Conservation (phyloP, 768 basidiomycete species). For the Suillus luteus region DNA sequence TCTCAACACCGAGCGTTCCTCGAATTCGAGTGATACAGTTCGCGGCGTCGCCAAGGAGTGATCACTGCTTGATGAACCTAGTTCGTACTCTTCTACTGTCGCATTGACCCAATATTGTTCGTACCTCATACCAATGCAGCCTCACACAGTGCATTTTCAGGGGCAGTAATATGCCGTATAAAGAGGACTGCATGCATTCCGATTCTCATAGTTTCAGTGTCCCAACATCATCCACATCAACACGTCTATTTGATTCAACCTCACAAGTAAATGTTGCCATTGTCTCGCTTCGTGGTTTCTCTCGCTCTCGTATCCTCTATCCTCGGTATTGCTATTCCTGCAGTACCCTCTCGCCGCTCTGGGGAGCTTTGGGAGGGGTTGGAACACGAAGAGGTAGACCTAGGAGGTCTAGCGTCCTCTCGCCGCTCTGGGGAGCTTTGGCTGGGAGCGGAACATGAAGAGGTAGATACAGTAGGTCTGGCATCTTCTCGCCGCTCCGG, state of each 20-base stretch:
- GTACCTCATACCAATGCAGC: background rate
- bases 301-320: constrained; percentile 1
- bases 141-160: background rate
- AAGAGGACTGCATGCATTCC: background rate
- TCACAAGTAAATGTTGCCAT: background rate
- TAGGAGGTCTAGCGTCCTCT: background rate
- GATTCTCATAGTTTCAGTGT: background rate
- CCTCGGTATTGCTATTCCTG: background rate
- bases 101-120: background rate
- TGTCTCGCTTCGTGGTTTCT: background rate
- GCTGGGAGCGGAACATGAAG: background rate
- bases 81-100: too few relatives aligned
- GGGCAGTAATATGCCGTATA: background rate
- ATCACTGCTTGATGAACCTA: background rate
- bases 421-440: background rate
- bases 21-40: background rate
- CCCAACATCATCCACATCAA: background rate
- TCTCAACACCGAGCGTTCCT: background rate
- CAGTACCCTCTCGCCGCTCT: background rate
- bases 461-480: background rate
- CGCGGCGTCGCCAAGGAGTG: background rate
- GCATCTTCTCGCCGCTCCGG: background rate
- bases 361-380: background rate
- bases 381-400: background rate
- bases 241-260: background rate